These are phyloP conservation scores for Penicillium lividum DNA, from an alignment of 495 filamentous ascomycete species.

Conservation along the genomic window DNA sequence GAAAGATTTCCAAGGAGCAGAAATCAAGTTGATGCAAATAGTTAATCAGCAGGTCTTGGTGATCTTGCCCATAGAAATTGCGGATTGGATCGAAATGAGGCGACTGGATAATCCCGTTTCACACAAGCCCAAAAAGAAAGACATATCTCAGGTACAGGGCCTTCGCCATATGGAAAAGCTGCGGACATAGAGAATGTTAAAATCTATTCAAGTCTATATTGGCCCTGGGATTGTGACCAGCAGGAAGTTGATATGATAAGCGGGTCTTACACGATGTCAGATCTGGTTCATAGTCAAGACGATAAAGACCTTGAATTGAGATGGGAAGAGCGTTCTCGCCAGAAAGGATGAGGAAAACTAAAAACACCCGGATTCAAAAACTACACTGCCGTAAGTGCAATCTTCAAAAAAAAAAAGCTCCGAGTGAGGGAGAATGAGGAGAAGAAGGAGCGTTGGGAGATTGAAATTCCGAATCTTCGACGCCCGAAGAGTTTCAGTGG, in stretches of 20 bases:
- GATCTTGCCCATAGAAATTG: conserved; percentile 28
- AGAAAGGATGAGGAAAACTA: not conserved
- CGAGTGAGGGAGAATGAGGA: not conserved
- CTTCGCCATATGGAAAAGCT: conserved; percentile 54
- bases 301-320: conserved; percentile 21
- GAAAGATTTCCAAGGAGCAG: conserved; percentile 17
- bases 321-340: conserved; percentile 7
- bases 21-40: conserved; percentile 26
- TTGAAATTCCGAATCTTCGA: conserved; percentile 24
- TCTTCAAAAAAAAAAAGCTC: not conserved
- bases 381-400: not conserved
- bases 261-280: conserved; percentile 32
- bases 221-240: not conserved
- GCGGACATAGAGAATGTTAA: not conserved
- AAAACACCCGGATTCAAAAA: not conserved
- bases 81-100: conserved; percentile 38
- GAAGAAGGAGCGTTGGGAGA: conserved; percentile 27
- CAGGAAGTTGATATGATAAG: conserved; percentile 7
- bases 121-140: conserved; percentile 52
- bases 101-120: conserved; percentile 49
- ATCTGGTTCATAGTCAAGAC: conserved; percentile 32
- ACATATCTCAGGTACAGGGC: conserved; percentile 52
- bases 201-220: not conserved
- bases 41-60: conserved; percentile 25
- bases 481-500: conserved; percentile 30